Percentiles rank a stretch among this genome's conserved stretches.
Evolutionary conservation across 2,329 filamentous ascomycete species (phyloP).

Genomic region (Tolypocladium ophioglossoides): DNA sequence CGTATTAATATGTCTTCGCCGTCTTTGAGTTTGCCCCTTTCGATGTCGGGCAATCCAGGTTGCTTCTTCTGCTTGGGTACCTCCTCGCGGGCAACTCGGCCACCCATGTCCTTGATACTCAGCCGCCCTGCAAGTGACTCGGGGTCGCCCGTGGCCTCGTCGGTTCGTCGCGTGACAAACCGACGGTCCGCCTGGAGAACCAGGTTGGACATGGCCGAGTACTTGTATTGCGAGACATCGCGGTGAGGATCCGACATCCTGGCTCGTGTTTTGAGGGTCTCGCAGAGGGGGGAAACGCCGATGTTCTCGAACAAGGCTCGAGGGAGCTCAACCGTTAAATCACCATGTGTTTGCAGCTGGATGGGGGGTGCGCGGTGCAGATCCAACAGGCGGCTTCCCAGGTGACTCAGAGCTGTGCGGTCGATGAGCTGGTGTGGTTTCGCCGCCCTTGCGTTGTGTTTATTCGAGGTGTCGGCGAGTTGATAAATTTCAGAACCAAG

Average conservation of each 20-base stretch:
- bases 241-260: slow-evolving; percentile 65
- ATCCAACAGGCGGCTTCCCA: slow-evolving; percentile 7
- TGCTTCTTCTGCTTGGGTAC: slow-evolving; percentile 75
- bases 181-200: slow-evolving; percentile 98
- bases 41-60: slow-evolving; percentile 54
- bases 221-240: slow-evolving; percentile 95
- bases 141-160: slow-evolving; percentile 93
- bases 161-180: slow-evolving; percentile 82
- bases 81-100: slow-evolving; percentile 65
- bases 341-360: slow-evolving; percentile 21
- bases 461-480: slow-evolving; percentile 11
- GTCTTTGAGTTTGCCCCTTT: slow-evolving; percentile 67
- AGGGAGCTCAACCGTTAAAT: slow-evolving; percentile 20
- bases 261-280: slow-evolving; percentile 18
- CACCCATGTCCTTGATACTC: slow-evolving; percentile 91
- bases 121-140: slow-evolving; percentile 93
- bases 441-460: slow-evolving; percentile 5
- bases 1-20: slow-evolving; percentile 74
- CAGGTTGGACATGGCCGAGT: slow-evolving; percentile 99
- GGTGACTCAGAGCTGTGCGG: slow-evolving; percentile 11
- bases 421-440: slow-evolving; percentile 9
- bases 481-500: slow-evolving; percentile 25
- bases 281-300: slow-evolving; percentile 17
- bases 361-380: slow-evolving; percentile 5
- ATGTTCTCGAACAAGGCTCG: slow-evolving; percentile 27